These are phyloP conservation scores for Plasmodium blacklocki DNA, from an alignment of 169 alveolate species.

Conservation along the genomic window DNA sequence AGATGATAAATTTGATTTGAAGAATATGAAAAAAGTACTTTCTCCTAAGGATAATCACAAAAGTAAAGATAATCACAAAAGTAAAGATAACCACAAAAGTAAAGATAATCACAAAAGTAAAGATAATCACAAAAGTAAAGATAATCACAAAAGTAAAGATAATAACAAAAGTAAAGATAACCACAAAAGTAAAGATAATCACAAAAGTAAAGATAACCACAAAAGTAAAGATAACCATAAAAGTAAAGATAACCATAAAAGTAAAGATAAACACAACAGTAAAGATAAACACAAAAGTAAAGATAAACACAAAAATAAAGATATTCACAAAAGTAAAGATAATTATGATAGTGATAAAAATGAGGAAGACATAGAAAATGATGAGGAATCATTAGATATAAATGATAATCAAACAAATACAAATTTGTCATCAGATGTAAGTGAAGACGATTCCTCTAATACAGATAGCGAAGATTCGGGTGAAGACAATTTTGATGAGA, in stretches of 20 bases:
- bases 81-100: not conserved
- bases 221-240: not conserved
- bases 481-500: conserved; percentile 7
- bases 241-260: not conserved
- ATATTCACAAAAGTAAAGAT: not conserved
- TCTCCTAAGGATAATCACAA: not conserved
- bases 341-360: not conserved
- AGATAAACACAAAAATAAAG: not conserved
- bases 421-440: not conserved
- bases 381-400: not conserved
- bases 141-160: too few species aligned
- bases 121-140: not conserved
- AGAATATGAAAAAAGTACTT: not conserved
- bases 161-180: not conserved
- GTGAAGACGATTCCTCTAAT: not conserved
- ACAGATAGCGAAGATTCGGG: conserved; percentile 3
- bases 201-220: too few species aligned
- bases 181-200: not conserved
- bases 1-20: not conserved
- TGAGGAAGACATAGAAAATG: not conserved
- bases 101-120: not conserved
- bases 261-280: not conserved
- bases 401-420: not conserved
- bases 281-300: not conserved
- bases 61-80: not conserved